Evolutionary conservation across 2,329 filamentous ascomycete genomes (phyloP).

Genomic region (Immersiporthe knoxdaviesiana): DNA sequence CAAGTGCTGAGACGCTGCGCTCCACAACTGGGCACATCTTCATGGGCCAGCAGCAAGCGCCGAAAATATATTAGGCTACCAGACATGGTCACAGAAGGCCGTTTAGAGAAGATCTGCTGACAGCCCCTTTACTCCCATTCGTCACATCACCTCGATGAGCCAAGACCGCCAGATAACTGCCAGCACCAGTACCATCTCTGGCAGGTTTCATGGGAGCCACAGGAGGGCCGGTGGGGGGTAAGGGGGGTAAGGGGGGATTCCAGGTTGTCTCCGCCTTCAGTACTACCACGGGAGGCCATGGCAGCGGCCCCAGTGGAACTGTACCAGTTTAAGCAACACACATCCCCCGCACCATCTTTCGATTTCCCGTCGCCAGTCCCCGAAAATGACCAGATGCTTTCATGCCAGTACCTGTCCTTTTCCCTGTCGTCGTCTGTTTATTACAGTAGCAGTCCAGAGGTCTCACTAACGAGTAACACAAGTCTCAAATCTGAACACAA

Average conservation of each 20-base stretch:
- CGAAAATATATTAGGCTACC: not conserved
- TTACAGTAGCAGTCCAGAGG: not conserved
- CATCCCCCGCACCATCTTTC: conserved; percentile 18
- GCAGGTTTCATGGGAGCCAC: not conserved
- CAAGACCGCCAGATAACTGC: not conserved
- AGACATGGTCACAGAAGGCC: not conserved
- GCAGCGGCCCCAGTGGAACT: conserved; percentile 16
- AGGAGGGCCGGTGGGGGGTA: too few relatives aligned
- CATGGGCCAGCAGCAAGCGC: not conserved
- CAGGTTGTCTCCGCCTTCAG: conserved; percentile 4
- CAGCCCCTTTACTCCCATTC: not conserved
- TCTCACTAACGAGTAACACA: conserved; percentile 4
- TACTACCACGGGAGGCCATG: conserved; percentile 16
- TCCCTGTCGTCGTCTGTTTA: not conserved
- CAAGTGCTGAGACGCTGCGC: too few relatives aligned
- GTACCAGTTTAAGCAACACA: not conserved
- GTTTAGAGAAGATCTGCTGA: not conserved
- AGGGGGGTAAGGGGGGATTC: not conserved
- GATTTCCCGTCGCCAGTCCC: conserved; percentile 20
- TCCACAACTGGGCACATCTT: not conserved
- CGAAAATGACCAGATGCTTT: conserved; percentile 21
- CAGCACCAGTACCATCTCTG: not conserved
- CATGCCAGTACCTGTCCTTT: not conserved
- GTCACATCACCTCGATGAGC: not conserved
- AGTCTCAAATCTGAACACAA: conserved; percentile 20